These are phyloP conservation scores for Thyridium curvatum DNA, from an alignment of 2,329 filamentous ascomycete genomes.

Conservation along the genomic window DNA sequence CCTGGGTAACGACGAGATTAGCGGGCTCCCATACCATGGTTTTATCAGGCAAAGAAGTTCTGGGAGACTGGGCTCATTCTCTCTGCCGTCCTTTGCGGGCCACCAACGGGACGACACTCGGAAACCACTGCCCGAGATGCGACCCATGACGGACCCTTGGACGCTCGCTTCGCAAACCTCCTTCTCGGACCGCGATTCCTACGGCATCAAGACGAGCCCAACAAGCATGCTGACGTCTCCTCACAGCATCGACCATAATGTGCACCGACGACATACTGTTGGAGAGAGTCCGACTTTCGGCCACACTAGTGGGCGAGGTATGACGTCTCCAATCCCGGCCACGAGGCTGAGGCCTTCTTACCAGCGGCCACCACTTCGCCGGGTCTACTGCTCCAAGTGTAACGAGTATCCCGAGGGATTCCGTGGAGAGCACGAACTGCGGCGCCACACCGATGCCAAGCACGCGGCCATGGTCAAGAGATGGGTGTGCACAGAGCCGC, in stretches of 20 bases:
- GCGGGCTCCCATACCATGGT: slow-evolving; percentile 30
- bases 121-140: slow-evolving; percentile 30
- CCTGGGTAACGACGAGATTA: slow-evolving; percentile 37
- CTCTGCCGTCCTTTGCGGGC: slow-evolving; percentile 20
- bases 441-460: slow-evolving; percentile 58
- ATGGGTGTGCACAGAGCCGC: slow-evolving; percentile 50
- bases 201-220: slow-evolving; percentile 15
- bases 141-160: slow-evolving; percentile 31
- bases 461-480: slow-evolving; percentile 48
- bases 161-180: slow-evolving; percentile 8
- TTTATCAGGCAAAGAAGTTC: slow-evolving; percentile 32
- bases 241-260: slow-evolving; percentile 16
- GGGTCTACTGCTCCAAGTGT: slow-evolving; percentile 73
- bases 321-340: slow-evolving; percentile 34
- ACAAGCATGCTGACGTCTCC: slow-evolving; percentile 21
- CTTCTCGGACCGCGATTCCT: slow-evolving; percentile 18
- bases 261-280: slow-evolving; percentile 37
- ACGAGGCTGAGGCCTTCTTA: slow-evolving; percentile 36
- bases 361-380: slow-evolving; percentile 54
- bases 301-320: slow-evolving; percentile 27
- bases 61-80: slow-evolving; percentile 19
- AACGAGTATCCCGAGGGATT: slow-evolving; percentile 81
- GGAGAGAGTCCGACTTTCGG: slow-evolving; percentile 36
- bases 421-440: slow-evolving; percentile 80
- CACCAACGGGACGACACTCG: slow-evolving; percentile 25